Evolutionary conservation across 2,329 filamentous ascomycete genomes (phyloP).

Genomic region (Coleophoma crateriformis): DNA sequence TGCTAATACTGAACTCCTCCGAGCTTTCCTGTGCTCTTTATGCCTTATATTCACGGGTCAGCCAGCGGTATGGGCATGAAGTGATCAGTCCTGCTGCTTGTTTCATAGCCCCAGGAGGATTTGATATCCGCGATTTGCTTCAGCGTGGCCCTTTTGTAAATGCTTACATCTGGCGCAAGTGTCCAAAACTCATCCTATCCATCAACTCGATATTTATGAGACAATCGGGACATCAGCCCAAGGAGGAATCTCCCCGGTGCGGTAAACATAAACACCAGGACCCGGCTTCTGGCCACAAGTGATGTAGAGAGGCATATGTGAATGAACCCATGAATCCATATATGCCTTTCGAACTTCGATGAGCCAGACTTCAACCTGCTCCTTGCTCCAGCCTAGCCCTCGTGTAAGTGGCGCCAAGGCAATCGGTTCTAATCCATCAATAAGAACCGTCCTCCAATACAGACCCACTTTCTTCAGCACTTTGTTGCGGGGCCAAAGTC

Average conservation of each 20-base stretch:
- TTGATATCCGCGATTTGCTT: too few relatives aligned
- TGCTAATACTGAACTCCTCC: too few relatives aligned
- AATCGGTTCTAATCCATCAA: slow-evolving; percentile 45
- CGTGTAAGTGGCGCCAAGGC: slow-evolving; percentile 46
- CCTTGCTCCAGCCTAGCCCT: slow-evolving; percentile 40
- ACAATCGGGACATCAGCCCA: slow-evolving; percentile 1
- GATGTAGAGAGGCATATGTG: slow-evolving; percentile 51
- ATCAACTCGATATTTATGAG: neutral
- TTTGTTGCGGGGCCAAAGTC: slow-evolving; percentile 43
- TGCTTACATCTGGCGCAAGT: too few relatives aligned
- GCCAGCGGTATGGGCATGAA: too few relatives aligned
- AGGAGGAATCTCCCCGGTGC: neutral
- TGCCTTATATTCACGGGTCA: too few relatives aligned
- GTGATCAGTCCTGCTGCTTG: too few relatives aligned
- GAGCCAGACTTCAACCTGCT: slow-evolving; percentile 43
- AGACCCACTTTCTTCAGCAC: slow-evolving; percentile 44
- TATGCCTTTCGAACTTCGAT: slow-evolving; percentile 43
- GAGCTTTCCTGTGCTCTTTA: too few relatives aligned
- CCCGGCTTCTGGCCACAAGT: slow-evolving; percentile 47
- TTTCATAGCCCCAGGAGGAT: too few relatives aligned
- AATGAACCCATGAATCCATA: slow-evolving; percentile 30
- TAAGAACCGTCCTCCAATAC: slow-evolving; percentile 44
- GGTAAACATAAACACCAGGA: neutral
- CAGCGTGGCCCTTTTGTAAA: too few relatives aligned
- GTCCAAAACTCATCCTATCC: too few relatives aligned